Percentiles rank a stretch among this genome's conserved stretches.
Conservation (phyloP, 2,329 filamentous ascomycete species). For the Aspergillus fischeri region DNA sequence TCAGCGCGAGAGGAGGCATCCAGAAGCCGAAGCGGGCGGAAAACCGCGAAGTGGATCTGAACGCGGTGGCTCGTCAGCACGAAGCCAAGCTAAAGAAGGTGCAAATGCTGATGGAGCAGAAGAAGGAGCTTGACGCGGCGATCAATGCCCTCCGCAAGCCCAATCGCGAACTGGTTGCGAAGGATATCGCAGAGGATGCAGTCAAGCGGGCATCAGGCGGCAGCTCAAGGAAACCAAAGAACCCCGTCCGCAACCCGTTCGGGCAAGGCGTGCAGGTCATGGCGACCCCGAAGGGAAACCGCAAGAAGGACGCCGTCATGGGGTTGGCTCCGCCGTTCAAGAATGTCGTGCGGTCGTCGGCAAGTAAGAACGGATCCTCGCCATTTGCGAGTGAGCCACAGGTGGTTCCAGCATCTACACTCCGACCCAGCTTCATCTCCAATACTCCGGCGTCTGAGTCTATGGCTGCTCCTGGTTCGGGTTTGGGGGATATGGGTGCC, state of each 20-base stretch:
- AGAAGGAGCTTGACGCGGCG: conserved; percentile 46
- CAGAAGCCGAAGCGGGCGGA: conserved; percentile 43
- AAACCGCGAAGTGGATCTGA: conserved; percentile 48
- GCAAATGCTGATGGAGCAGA: conserved; percentile 43
- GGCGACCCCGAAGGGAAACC: conserved; percentile 42
- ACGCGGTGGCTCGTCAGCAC: conserved; percentile 41
- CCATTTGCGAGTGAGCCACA: conserved; percentile 27
- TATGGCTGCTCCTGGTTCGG: conserved; percentile 4
- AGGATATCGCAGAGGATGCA: conserved; percentile 42
- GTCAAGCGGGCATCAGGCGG: conserved; percentile 30
- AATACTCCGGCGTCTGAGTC: conserved; percentile 11
- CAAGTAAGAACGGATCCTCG: conserved; percentile 23
- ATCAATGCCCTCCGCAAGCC: conserved; percentile 46
- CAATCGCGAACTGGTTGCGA: conserved; percentile 44
- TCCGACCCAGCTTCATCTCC: conserved; percentile 26
- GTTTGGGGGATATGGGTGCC: conserved; percentile 12
- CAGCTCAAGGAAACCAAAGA: conserved; percentile 37
- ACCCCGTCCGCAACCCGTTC: conserved; percentile 39
- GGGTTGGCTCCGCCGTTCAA: conserved; percentile 26
- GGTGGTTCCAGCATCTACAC: conserved; percentile 30
- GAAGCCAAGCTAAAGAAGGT: conserved; percentile 46
- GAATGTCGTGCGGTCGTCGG: conserved; percentile 25
- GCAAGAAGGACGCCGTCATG: conserved; percentile 28
- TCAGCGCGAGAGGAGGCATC: conserved; percentile 40
- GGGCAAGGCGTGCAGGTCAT: conserved; percentile 47